Conservation (phyloP, 805 yeast species). For the Blastobotrys muscicola region DNA sequence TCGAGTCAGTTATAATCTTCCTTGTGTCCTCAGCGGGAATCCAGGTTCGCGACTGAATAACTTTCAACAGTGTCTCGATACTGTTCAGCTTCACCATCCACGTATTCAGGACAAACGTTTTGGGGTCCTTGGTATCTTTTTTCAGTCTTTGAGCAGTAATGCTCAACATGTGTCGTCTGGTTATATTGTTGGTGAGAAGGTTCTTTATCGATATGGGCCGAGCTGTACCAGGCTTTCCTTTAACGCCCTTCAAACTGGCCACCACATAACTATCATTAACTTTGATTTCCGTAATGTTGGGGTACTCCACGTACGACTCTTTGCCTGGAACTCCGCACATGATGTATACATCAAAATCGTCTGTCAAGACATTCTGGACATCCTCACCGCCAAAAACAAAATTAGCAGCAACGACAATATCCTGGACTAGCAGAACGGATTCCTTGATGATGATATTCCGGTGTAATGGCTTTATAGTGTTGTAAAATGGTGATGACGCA, state of each 20-base stretch:
- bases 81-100: constrained; percentile 47
- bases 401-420: constrained; percentile 3
- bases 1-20: constrained; percentile 39
- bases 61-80: constrained; percentile 34
- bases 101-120: constrained; percentile 32
- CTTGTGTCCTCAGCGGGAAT: constrained; percentile 45
- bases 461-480: too few relatives aligned
- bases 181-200: background rate
- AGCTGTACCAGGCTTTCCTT: constrained; percentile 68
- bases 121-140: background rate
- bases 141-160: background rate
- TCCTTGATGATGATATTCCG: too few relatives aligned
- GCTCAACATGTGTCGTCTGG: constrained; percentile 1
- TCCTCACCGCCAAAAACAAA: constrained; percentile 41
- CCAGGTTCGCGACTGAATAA: constrained; percentile 39
- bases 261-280: constrained; percentile 44
- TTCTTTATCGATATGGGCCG: constrained; percentile 59
- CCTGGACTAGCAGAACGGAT: constrained; percentile 1
- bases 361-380: constrained; percentile 27
- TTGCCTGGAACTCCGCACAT: constrained; percentile 31
- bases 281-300: constrained; percentile 58
- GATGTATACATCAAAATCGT: constrained; percentile 36
- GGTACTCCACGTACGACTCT: constrained; percentile 43
- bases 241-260: constrained; percentile 61
- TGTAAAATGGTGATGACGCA: too few relatives aligned